Conservation (phyloP, 2,329 filamentous ascomycete species). For the Ophiocordyceps camponoti-rufipedis region DNA sequence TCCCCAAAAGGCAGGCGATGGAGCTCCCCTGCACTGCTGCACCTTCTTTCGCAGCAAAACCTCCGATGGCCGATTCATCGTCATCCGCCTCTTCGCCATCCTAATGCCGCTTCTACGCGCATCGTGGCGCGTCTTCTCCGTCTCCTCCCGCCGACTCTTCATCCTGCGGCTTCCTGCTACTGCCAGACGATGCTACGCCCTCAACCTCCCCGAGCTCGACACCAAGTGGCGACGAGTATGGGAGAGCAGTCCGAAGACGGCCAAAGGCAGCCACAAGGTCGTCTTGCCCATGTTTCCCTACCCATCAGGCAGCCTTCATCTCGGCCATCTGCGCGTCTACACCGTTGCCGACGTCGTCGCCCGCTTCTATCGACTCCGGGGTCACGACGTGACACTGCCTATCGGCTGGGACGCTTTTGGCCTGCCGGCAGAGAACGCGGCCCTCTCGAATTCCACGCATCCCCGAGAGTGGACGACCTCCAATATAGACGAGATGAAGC, state of each 20-base stretch:
- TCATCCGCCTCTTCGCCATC: background rate
- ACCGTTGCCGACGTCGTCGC: constrained; percentile 77
- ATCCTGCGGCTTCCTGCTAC: constrained; percentile 2
- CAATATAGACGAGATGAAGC: constrained; percentile 76
- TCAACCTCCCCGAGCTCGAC: constrained; percentile 27
- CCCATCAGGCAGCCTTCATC: constrained; percentile 69
- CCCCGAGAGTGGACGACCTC: constrained; percentile 61
- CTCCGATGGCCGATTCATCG: no score
- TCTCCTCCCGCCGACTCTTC: background rate
- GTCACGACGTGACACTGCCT: constrained; percentile 61
- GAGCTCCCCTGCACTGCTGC: no score
- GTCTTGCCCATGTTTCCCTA: constrained; percentile 89
- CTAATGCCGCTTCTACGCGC: background rate
- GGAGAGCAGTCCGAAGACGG: constrained; percentile 9
- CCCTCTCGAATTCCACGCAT: constrained; percentile 63
- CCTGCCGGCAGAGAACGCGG: constrained; percentile 78
- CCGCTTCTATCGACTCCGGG: constrained; percentile 57
- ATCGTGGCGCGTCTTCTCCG: background rate
- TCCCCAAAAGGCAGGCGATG: no score
- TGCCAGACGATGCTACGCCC: constrained; percentile 16
- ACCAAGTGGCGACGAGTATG: constrained; percentile 33
- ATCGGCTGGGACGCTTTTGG: constrained; percentile 95
- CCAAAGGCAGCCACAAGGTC: constrained; percentile 32
- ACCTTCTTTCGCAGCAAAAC: no score
- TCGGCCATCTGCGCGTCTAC: constrained; percentile 78